These are phyloP conservation scores for Plasmodium berghei DNA, from an alignment of 169 alveolate genomes.

Conservation along the genomic window DNA sequence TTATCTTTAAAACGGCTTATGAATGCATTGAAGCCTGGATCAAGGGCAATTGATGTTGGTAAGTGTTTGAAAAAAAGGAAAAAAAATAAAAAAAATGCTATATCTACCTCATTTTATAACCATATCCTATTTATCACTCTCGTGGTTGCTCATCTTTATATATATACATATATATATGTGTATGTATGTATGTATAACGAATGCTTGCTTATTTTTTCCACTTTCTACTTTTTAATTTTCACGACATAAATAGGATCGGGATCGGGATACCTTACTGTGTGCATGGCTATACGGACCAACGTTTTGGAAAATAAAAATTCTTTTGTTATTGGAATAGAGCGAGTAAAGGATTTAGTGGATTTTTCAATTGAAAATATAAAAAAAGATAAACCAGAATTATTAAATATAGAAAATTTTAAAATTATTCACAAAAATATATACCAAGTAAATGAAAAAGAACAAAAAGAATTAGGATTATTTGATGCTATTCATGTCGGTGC, in stretches of 20 bases:
- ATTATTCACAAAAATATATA: slow-evolving; percentile 74
- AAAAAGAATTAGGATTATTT: slow-evolving; percentile 58
- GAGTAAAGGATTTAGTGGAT: slow-evolving; percentile 65
- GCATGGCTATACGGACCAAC: slow-evolving; percentile 71
- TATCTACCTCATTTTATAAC: neutral
- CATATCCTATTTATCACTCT: neutral
- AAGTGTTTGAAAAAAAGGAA: neutral
- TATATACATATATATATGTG: too few species aligned
- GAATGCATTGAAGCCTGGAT: slow-evolving; percentile 70
- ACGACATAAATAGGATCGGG: slow-evolving; percentile 48
- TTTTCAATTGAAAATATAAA: slow-evolving; percentile 60
- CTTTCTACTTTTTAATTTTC: neutral
- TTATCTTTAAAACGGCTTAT: slow-evolving; percentile 54
- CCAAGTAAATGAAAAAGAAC: slow-evolving; percentile 68
- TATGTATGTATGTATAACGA: too few species aligned
- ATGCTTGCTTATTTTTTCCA: too few species aligned
- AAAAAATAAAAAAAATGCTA: neutral
- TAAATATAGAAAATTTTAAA: slow-evolving; percentile 60
- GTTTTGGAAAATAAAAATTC: slow-evolving; percentile 67
- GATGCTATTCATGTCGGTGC: slow-evolving; percentile 78
- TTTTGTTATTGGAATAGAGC: slow-evolving; percentile 62
- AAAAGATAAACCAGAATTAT: slow-evolving; percentile 74
- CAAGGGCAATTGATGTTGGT: slow-evolving; percentile 77
- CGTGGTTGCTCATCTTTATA: neutral
- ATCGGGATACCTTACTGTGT: slow-evolving; percentile 71